phyloP scores from a whole-genome alignment of 2,329 filamentous ascomycete species.

The Aspergillus transmontanensis region DNA sequence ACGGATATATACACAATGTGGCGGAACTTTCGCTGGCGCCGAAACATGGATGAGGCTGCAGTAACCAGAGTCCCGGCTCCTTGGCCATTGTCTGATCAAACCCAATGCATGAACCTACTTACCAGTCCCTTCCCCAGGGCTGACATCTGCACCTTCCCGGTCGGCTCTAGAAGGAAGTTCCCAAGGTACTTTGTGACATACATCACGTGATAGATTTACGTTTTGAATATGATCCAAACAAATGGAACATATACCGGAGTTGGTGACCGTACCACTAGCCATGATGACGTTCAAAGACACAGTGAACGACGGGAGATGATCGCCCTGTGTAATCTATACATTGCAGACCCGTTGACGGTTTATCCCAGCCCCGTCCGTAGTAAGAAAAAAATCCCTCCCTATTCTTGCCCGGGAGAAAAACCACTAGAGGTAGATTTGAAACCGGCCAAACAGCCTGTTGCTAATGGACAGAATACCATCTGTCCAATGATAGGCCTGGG shows the following conservation, averaged over 20 bases:
- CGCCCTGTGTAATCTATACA: conserved; percentile 1
- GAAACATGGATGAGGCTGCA: neutral
- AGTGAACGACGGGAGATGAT: neutral
- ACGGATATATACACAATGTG: neutral
- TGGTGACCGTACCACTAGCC: neutral
- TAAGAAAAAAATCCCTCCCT: neutral
- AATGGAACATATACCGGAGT: neutral
- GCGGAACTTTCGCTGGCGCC: neutral
- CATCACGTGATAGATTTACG: neutral
- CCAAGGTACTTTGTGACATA: neutral
- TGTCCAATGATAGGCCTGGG: neutral
- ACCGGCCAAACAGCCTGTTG: neutral
- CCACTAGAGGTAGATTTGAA: neutral
- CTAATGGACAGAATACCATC: neutral
- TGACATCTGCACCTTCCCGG: neutral
- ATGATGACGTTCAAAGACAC: neutral
- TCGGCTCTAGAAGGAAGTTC: neutral
- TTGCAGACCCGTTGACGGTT: neutral
- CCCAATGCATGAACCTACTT: neutral
- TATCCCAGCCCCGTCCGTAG: neutral
- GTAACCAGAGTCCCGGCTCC: neutral
- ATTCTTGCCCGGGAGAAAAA: conserved; percentile 1
- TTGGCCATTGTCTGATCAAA: neutral
- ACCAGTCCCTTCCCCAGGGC: neutral
- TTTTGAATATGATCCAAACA: neutral